Base-by-base conservation (phyloP, 2,329 filamentous ascomycete species). In the Tolypocladium endophyticum region DNA sequence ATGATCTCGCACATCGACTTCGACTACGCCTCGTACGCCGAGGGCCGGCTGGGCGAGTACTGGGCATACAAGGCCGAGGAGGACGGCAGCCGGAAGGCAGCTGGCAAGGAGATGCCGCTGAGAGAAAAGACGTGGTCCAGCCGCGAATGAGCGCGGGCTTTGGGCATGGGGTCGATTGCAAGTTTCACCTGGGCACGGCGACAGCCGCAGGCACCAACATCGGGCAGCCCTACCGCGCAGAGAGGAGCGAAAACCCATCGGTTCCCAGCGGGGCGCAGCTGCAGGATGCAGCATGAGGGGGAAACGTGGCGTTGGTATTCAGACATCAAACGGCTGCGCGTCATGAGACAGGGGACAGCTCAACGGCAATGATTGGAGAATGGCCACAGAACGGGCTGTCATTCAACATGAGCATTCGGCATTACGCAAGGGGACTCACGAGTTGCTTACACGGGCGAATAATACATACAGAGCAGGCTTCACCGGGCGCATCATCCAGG, bases 1-100 rank as follows among this genome's bases (percentile, higher is more conserved):
- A 89, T 85, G 59, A 97, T 99, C 65, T 96, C 90, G 14, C 85
- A 93, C 64, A 99, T 99, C 68, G 90, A 97, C 71, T 99, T 99
- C 70, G 92, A 99, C 75, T 99, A 99, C 71, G 90, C 91, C 52
- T 85, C 83, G 11, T 99, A 97, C 72, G 93, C 94, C 14, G 90
- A 97, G 73, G 75, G 88, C 20, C 82, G 94, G 59, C 78, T 99
- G 7, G 87, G 89, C 57, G 94, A 97, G 76, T 97, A 97, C 75
- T 96, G 88, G 83, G 91, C 88, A 4, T 97, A 91, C 91, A 90
- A 92, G 70, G 86, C 81, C 54, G 89, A 93, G 72, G 74, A 77
- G 28, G 83, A 87, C 60, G 88, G 88, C 9, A 83, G 79, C 62
- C 81, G 89, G 55, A 68, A 66, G 28, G 70, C 69, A 2, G 65